phyloP scores from a whole-genome alignment of 805 yeast species.

The Candida boleticola region DNA sequence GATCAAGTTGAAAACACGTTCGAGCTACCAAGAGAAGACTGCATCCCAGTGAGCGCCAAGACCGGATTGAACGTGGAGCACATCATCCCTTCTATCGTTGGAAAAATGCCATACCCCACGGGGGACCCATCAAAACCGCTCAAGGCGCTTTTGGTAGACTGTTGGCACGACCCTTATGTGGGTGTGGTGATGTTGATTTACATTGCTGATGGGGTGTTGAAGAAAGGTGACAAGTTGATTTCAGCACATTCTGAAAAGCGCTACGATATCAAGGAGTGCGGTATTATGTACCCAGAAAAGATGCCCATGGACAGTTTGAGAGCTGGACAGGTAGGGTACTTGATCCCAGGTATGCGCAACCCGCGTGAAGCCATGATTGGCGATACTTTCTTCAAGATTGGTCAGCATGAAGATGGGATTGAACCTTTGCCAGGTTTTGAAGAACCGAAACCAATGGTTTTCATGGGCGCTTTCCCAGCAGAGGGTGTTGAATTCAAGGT shows the following conservation, averaged over 20 bases:
- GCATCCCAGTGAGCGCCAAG: slow-evolving; percentile 87
- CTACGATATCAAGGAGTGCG: slow-evolving; percentile 90
- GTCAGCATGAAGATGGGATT: slow-evolving; percentile 47
- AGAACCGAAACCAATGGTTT: slow-evolving; percentile 97
- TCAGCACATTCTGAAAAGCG: slow-evolving; percentile 74
- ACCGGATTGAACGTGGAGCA: slow-evolving; percentile 78
- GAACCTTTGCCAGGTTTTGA: slow-evolving; percentile 92
- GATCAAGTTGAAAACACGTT: slow-evolving; percentile 85
- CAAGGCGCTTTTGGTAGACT: slow-evolving; percentile 84
- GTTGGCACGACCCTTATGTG: slow-evolving; percentile 92
- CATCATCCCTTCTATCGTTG: slow-evolving; percentile 79
- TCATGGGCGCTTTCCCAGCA: slow-evolving; percentile 96
- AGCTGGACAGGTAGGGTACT: slow-evolving; percentile 94
- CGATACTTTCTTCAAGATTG: slow-evolving; percentile 74
- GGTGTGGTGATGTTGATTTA: slow-evolving; percentile 87
- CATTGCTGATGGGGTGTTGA: slow-evolving; percentile 78
- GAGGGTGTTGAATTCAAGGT: slow-evolving; percentile 88
- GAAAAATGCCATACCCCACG: slow-evolving; percentile 74
- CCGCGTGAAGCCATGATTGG: slow-evolving; percentile 87
- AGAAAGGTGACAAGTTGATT: slow-evolving; percentile 69
- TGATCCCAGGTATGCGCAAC: slow-evolving; percentile 92
- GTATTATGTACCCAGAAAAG: slow-evolving; percentile 92
- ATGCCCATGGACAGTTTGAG: slow-evolving; percentile 57
- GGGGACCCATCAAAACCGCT: slow-evolving; percentile 56
- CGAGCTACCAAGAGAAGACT: slow-evolving; percentile 71